phyloP scores from a whole-genome alignment of 176 grass and related monocot species.

The Leersia perrieri region DNA sequence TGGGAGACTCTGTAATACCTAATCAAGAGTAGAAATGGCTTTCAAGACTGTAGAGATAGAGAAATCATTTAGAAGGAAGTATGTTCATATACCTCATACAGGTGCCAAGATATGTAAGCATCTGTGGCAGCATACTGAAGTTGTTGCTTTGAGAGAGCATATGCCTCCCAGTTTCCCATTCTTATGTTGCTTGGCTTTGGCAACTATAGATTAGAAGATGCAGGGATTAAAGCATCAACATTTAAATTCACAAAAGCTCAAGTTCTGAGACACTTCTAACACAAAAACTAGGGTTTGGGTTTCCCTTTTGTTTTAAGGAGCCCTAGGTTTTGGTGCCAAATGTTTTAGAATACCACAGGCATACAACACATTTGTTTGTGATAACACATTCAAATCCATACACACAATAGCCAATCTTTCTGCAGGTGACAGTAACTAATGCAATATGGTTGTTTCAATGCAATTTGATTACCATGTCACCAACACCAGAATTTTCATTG shows the following conservation, averaged over 20 bases:
- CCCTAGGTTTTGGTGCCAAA: background rate
- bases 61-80: constrained; percentile 17
- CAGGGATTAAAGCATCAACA: background rate
- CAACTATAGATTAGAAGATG: constrained; percentile 48
- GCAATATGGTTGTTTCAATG: background rate
- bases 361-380: background rate
- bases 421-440: background rate
- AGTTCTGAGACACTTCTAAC: background rate
- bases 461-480: background rate
- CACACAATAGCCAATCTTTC: background rate
- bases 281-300: background rate
- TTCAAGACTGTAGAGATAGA: constrained; percentile 2
- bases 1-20: constrained; percentile 53
- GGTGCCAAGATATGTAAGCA: constrained; percentile 89
- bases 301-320: no score
- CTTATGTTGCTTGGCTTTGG: constrained; percentile 79
- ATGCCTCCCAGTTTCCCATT: constrained; percentile 92
- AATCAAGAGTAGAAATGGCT: constrained; percentile 14
- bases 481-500: background rate
- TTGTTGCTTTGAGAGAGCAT: constrained; percentile 61
- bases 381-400: background rate
- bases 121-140: constrained; percentile 94
- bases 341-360: no score
- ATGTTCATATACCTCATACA: constrained; percentile 63
- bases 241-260: background rate